phyloP scores from a whole-genome alignment of 169 alveolate species.

The Cryptosporidium tyzzeri region DNA sequence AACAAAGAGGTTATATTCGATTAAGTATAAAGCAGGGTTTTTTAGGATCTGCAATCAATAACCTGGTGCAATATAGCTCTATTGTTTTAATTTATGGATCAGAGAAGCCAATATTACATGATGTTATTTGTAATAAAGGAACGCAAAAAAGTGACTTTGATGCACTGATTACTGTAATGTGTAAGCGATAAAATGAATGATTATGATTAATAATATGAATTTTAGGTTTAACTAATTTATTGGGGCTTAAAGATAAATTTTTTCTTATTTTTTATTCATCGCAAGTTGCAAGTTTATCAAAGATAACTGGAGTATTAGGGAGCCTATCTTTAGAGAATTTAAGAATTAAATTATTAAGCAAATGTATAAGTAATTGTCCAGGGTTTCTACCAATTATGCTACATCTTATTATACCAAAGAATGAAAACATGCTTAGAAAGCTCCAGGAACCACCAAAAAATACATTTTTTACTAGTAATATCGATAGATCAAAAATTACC shows the following conservation, averaged over 20 bases:
- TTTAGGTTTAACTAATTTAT: constrained; percentile 24
- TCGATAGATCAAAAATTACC: constrained; percentile 19
- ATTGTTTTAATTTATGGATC: constrained; percentile 23
- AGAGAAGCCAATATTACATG: neutral
- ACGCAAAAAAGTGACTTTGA: constrained; percentile 19
- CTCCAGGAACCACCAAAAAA: constrained; percentile 25
- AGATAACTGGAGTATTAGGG: constrained; percentile 10
- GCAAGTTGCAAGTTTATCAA: constrained; percentile 16
- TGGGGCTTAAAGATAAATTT: constrained; percentile 16
- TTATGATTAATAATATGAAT: neutral
- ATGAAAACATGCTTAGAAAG: constrained; percentile 23
- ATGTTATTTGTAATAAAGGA: neutral
- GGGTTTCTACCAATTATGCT: constrained; percentile 33
- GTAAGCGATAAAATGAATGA: constrained; percentile 13
- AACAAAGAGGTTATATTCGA: constrained; percentile 49
- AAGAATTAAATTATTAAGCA: constrained; percentile 19
- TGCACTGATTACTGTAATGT: constrained; percentile 26
- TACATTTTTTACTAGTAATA: constrained; percentile 5
- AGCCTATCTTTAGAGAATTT: constrained; percentile 13
- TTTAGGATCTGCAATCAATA: constrained; percentile 1
- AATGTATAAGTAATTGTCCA: constrained; percentile 27
- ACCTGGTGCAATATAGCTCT: constrained; percentile 1
- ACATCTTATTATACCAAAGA: constrained; percentile 29
- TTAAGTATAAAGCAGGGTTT: constrained; percentile 26
- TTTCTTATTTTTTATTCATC: constrained; percentile 32